phyloP scores from a whole-genome alignment of 768 basidiomycete species.

The Trametes maxima region DNA sequence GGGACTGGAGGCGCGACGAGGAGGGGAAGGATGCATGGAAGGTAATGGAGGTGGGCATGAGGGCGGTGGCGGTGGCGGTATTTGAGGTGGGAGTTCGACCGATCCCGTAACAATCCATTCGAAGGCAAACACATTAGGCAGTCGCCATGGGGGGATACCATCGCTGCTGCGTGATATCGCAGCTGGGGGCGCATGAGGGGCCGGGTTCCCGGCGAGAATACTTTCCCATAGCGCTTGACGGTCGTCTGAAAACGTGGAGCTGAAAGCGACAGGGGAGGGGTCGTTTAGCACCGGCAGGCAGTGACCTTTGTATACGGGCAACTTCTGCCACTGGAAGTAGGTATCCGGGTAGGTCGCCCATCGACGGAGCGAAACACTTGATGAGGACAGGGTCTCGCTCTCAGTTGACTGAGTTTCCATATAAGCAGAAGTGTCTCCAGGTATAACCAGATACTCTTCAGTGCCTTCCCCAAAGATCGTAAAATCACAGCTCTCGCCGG shows the following conservation, averaged over 20 bases:
- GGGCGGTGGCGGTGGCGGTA: conserved; percentile 30
- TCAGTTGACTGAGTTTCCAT: neutral
- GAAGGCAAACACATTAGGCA: too few species aligned
- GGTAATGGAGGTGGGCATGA: conserved; percentile 10
- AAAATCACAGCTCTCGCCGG: conserved; percentile 19
- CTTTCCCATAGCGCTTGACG: conserved; percentile 44
- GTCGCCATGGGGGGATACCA: too few species aligned
- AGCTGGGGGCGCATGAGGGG: conserved; percentile 23
- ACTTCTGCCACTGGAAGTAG: conserved; percentile 58
- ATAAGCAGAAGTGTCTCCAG: neutral
- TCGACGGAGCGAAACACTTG: conserved; percentile 32
- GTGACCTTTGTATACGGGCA: conserved; percentile 53
- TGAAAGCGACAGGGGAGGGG: conserved; percentile 21
- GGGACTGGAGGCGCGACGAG: neutral
- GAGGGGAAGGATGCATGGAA: conserved; percentile 7
- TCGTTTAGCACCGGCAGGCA: conserved; percentile 34
- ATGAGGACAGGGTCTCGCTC: neutral
- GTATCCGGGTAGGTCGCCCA: conserved; percentile 68
- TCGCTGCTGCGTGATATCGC: too few species aligned
- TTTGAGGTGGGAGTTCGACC: conserved; percentile 37
- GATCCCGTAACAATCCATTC: conserved; percentile 34
- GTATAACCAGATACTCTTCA: conserved; percentile 17
- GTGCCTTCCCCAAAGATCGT: conserved; percentile 20
- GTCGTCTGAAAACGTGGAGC: conserved; percentile 38
- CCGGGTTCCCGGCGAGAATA: conserved; percentile 33